Evolutionary conservation across 1,139 yeast species (phyloP), one percentile per base, ranked within the genome.

Genomic region (Blastobotrys aristatus): DNA sequence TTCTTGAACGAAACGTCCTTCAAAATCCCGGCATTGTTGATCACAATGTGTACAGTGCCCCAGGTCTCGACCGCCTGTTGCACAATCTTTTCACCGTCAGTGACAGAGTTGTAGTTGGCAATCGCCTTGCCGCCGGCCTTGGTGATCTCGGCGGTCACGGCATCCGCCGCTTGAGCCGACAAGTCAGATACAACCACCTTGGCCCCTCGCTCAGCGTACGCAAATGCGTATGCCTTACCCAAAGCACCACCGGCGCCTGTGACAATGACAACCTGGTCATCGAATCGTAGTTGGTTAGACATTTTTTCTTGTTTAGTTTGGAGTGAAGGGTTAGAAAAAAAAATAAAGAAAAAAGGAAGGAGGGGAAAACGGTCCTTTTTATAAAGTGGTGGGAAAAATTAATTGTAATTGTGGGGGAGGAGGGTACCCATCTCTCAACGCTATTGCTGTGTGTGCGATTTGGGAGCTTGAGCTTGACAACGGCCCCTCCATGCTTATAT

Each of bases 211-310:
- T 80, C 74, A 46, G 96, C 97, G 68, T 77, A 90, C 59, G 84
- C 90, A 35, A 87, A 71, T 20, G 97, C 95, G 68, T 92, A 92
- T 47, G 82, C 82, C 63, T 77, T 84, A 36, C 98, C 98, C 46
- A 92, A 77, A 35, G 97, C 98, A 59, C 97, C 97, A 56, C 98
- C 98, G 45, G 97, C 95, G 41, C 97, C 98, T 50, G 97, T 92
- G 66, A 92, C 82, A 54, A 89, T 79, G 31, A 88, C 97, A 44
- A 89, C 97, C 65, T 84, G 82, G 62, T 81, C 88, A 60, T 85
- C 84, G 62, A 82, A 87, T 55, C 71, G 35, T 14, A 43, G 41
- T 36, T 36, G 40, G 10, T 18, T 36, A 24, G 44, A 32, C 38
- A 34, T 35, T 8, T 26, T 42, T 16, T 3, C 24, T 7, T 26